phyloP scores from a whole-genome alignment of 352 stramenopile genomes.

The Globisporangium parvum region DNA sequence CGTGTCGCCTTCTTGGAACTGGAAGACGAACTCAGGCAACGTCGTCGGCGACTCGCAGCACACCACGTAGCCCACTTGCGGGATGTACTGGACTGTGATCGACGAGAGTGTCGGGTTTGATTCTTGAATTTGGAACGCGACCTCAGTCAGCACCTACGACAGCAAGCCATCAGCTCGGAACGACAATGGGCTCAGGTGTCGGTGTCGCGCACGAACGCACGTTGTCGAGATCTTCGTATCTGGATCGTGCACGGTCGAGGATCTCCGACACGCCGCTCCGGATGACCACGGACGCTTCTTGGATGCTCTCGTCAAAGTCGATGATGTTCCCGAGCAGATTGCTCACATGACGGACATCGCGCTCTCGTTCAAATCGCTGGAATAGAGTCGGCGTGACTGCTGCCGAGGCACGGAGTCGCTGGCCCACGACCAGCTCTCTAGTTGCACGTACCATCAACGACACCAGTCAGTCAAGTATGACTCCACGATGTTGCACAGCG shows the following conservation, averaged over 20 bases:
- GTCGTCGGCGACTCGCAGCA: conserved; percentile 64
- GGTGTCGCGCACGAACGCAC: conserved; percentile 13
- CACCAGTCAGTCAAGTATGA: conserved; percentile 1
- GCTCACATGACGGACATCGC: conserved; percentile 44
- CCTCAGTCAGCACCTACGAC: conserved; percentile 71
- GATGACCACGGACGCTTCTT: conserved; percentile 59
- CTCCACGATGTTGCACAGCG: background rate
- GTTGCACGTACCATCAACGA: background rate
- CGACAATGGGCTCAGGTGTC: background rate
- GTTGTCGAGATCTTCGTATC: conserved; percentile 83
- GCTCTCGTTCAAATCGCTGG: conserved; percentile 24
- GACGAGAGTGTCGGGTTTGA: conserved; percentile 56
- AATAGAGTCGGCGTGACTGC: conserved; percentile 26
- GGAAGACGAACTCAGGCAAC: conserved; percentile 75
- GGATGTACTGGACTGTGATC: conserved; percentile 84
- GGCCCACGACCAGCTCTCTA: background rate
- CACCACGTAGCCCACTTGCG: conserved; percentile 84
- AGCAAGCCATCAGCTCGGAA: background rate
- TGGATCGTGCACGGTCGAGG: conserved; percentile 56
- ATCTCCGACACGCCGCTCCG: conserved; percentile 62
- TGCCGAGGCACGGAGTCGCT: conserved; percentile 2
- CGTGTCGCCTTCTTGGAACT: conserved; percentile 84
- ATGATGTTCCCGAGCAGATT: conserved; percentile 83
- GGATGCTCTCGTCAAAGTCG: conserved; percentile 72
- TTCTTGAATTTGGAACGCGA: conserved; percentile 80